Evolutionary conservation across 2,329 filamentous ascomycete species (phyloP).

Genomic region (Colletotrichum acutatum): DNA sequence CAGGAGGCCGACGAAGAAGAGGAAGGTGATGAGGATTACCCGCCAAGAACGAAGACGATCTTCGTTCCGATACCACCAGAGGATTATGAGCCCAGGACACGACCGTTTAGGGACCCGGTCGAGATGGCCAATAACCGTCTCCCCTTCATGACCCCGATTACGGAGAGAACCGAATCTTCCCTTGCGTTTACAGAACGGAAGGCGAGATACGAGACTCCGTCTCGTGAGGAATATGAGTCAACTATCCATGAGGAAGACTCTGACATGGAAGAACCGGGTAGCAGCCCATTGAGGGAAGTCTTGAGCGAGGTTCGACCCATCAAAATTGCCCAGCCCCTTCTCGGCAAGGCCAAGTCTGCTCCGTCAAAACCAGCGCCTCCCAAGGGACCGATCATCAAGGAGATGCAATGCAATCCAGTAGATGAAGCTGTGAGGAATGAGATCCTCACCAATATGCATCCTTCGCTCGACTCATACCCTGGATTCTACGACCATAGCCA

Average conservation of each 20-base stretch:
- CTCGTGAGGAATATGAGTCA: constrained; percentile 42
- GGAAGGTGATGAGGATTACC: constrained; percentile 48
- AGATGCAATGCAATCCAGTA: constrained; percentile 88
- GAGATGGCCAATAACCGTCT: constrained; percentile 89
- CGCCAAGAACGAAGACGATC: constrained; percentile 67
- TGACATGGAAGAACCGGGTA: constrained; percentile 59
- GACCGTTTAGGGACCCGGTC: constrained; percentile 83
- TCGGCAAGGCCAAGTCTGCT: constrained; percentile 55
- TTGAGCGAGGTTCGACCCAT: constrained; percentile 62
- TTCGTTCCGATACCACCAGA: constrained; percentile 87
- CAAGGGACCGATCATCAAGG: constrained; percentile 81
- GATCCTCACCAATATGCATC: constrained; percentile 80
- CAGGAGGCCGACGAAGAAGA: constrained; percentile 46
- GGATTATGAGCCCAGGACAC: constrained; percentile 83
- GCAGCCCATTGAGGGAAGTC: constrained; percentile 79
- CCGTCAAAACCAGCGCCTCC: constrained; percentile 54
- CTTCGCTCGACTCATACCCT: constrained; percentile 77
- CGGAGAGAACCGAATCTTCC: constrained; percentile 92
- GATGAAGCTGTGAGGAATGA: constrained; percentile 78
- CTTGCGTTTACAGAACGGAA: constrained; percentile 56
- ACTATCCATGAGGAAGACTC: constrained; percentile 44
- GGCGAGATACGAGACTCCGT: constrained; percentile 36
- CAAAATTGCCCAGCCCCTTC: constrained; percentile 62
- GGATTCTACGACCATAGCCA: constrained; percentile 82
- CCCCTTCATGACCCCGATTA: constrained; percentile 99